Evolutionary conservation across 306 rosid species (phyloP), one percentile per base, ranked within the genome.

Genomic region (Hippophae gyantsensis): DNA sequence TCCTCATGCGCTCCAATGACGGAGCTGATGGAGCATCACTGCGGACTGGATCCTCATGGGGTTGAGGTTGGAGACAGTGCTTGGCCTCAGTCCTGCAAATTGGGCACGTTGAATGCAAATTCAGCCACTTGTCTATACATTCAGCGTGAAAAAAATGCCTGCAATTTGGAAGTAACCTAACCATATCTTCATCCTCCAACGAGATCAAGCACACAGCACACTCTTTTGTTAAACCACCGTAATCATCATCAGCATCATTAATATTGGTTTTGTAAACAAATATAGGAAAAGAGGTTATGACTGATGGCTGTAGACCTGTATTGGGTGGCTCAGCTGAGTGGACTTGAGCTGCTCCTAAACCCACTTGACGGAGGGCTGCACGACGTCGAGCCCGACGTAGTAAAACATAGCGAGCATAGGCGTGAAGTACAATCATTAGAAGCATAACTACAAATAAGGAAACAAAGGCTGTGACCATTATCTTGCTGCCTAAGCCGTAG

Each of bases 381-480:
- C 85, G 76, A 23, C 86, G 90, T 3, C 79, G 96, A 8, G 84
- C 74, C 13, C 78, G 95, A 54, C 96, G 86, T 10, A 72, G 60
- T 13, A 90, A 79, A 42, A 72, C 69, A 8, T 42, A 78, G 64
- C 92, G 74, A 0, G 95, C 96, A 10, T 90, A 90, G 66, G 86
- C 51, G 61, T 87, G 98, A 14, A 90, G 95, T 5, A 80, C 79
- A 0, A 90, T 13, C 5, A 87, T 95, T 2, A 87, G 40, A 6
- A 79, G 7, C 6, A 90, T 59, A 40, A 87, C 89, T 12, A 67
- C 13, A 2, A 87, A 70, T 42, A 90, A 70, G 46, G 92, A 83
- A 14, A 74, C 43, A 46, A 90, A 72, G 62, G 96, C 84, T 4
- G 62, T 56, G 45, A 85, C 54, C 65, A 87, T 75, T 57, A 90